Conservation (phyloP, 2,329 filamentous ascomycete species). For the Fusarium xylarioides region DNA sequence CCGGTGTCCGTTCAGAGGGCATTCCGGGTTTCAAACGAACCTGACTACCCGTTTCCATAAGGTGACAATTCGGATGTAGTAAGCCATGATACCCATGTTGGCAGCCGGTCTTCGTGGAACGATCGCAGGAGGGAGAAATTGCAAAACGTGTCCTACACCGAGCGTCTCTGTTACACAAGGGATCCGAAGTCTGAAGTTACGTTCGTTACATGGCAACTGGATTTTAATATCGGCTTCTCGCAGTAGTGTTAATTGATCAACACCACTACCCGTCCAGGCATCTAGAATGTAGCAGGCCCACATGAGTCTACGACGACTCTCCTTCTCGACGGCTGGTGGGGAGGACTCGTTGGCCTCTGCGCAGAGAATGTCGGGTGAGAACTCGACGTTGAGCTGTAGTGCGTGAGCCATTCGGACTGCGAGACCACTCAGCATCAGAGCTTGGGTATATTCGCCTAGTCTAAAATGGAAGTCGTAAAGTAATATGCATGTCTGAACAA, state of each 20-base stretch:
- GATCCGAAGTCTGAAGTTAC: conserved; percentile 54
- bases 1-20: not conserved
- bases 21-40: conserved; percentile 36
- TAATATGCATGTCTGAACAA: conserved; percentile 47
- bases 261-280: conserved; percentile 52
- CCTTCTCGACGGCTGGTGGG: conserved; percentile 50
- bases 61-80: conserved; percentile 53
- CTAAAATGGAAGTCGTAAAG: conserved; percentile 54
- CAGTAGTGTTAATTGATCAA: conserved; percentile 51
- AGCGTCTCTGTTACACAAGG: conserved; percentile 52
- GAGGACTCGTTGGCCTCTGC: conserved; percentile 43
- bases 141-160: conserved; percentile 52
- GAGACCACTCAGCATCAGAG: conserved; percentile 53
- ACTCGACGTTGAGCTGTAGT: conserved; percentile 52
- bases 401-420: conserved; percentile 54
- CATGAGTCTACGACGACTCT: conserved; percentile 53
- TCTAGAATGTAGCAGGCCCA: conserved; percentile 55
- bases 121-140: conserved; percentile 51
- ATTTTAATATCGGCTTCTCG: conserved; percentile 54
- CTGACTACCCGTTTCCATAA: conserved; percentile 53
- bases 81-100: conserved; percentile 56
- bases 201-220: conserved; percentile 52
- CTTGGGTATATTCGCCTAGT: conserved; percentile 51
- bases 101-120: conserved; percentile 52
- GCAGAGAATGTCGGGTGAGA: conserved; percentile 51